These are phyloP conservation scores for Mycena maculata DNA, from an alignment of 768 basidiomycete species.

Conservation along the genomic window DNA sequence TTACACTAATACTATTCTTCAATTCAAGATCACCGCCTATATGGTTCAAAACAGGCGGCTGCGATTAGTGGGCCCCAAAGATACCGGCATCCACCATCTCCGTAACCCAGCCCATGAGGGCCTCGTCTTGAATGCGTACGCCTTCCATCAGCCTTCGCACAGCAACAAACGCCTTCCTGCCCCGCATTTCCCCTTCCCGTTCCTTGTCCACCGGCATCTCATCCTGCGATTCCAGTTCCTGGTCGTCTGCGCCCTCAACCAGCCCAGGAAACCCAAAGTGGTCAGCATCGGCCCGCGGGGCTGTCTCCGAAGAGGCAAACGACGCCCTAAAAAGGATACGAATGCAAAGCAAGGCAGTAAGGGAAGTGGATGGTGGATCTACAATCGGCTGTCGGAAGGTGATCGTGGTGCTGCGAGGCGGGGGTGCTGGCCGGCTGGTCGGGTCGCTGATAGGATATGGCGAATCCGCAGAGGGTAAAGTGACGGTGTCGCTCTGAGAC, in stretches of 20 bases:
- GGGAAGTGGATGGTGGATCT: conserved; percentile 78
- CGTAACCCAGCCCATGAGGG: conserved; percentile 66
- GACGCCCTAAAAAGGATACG: conserved; percentile 86
- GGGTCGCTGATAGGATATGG: conserved; percentile 71
- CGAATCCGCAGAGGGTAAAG: conserved; percentile 66
- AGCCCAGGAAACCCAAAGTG: conserved; percentile 92
- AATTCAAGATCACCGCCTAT: too few species aligned
- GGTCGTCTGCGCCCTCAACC: conserved; percentile 82
- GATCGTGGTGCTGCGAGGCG: conserved; percentile 72
- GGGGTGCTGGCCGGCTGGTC: conserved; percentile 76
- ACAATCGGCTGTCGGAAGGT: conserved; percentile 66
- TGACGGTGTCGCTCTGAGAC: conserved; percentile 79
- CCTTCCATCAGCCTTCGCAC: conserved; percentile 70
- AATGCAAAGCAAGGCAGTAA: conserved; percentile 85
- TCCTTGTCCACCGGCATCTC: conserved; percentile 63
- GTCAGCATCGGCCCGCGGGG: conserved; percentile 80
- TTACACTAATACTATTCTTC: too few species aligned
- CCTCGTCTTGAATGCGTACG: conserved; percentile 74
- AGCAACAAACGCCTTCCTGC: conserved; percentile 76
- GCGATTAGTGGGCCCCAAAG: conserved; percentile 13
- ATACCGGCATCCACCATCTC: conserved; percentile 59
- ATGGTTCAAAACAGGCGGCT: too few species aligned
- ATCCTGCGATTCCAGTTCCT: conserved; percentile 61
- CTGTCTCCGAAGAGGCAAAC: conserved; percentile 75
- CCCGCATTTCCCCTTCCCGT: conserved; percentile 76